Evolutionary conservation across 306 rosid genomes (phyloP), one percentile per base, ranked within the genome.

Genomic region (Dicorynia guianensis): DNA sequence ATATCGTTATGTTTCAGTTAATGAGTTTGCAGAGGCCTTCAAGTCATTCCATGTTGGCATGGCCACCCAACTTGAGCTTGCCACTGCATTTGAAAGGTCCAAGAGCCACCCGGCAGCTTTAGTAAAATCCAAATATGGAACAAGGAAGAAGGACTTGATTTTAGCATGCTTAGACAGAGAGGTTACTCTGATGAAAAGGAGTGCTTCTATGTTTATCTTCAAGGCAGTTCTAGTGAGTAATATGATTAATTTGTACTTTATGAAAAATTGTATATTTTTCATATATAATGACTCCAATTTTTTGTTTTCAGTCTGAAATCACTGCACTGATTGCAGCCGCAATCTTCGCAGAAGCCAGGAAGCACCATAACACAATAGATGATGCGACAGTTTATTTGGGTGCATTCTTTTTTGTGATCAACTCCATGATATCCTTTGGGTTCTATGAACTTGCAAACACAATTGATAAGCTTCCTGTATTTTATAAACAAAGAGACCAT

Each of bases 401-500:
- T 56, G 80, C 67, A 6, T 48, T 76, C n/a, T 76, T 15, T 67
- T 34, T 48, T 46, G 6, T 49, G 57, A 11, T 46, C 7, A 18
- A 36, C 50, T 12, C 47, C 47, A 44, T 76, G 7, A 17, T 67
- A 46, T 76, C 58, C 57, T 20, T 59, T 34, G 75, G 61, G 30
- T 56, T 56, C 50, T 35, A 11, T 59, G 69, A 67, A 67, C 69
- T 76, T 66, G 62, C 80, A 44, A 7, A 11, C 17, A 44, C 34
- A 0, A 57, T 76, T 44, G 62, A 67, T 1, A 76, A 58, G 65
- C 80, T 67, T 76, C 62, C 75, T 36, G 53, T 76, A 19, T 76
- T 76, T 68, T 67, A 76, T 58, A 76, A 67, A 75, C 80, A 76
- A 76, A 76, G 80, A 57, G 67, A 76, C 68, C 80, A 55, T 8